Conservation (phyloP, 306 rosid genomes). For the Citrullus mucosospermus region DNA sequence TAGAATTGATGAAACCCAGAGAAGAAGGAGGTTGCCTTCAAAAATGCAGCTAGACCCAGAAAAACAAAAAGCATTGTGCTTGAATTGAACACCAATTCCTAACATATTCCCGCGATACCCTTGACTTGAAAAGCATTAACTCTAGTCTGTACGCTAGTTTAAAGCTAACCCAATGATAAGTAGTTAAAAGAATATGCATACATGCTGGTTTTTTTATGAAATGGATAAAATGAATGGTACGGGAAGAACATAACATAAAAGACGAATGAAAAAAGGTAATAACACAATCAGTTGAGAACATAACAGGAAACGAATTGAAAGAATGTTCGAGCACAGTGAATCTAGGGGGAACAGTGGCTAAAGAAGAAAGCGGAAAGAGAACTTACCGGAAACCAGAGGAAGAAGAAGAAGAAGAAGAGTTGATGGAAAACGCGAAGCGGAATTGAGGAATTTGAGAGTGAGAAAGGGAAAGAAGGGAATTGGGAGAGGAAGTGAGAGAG, state of each 20-base stretch:
- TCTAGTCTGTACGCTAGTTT: neutral
- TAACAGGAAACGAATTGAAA: neutral
- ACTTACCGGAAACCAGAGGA: neutral
- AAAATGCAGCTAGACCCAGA: neutral
- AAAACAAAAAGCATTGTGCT: neutral
- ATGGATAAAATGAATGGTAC: neutral
- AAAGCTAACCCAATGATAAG: neutral
- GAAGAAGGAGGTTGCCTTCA: neutral
- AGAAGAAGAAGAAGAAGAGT: neutral
- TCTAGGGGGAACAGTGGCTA: neutral
- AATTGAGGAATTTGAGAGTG: neutral
- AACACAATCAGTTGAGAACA: neutral
- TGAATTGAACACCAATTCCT: neutral
- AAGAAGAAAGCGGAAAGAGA: neutral
- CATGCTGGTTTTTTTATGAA: neutral
- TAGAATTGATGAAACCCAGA: neutral
- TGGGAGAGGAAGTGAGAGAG: neutral
- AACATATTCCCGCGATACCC: neutral
- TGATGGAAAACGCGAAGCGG: neutral
- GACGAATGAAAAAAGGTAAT: neutral
- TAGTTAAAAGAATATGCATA: neutral
- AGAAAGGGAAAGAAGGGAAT: neutral
- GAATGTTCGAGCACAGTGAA: neutral
- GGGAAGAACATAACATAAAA: neutral
- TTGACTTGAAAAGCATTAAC: neutral